Evolutionary conservation across 176 grass and related monocot species (phyloP).

Genomic region (barley (Hordeum vulgare)): DNA sequence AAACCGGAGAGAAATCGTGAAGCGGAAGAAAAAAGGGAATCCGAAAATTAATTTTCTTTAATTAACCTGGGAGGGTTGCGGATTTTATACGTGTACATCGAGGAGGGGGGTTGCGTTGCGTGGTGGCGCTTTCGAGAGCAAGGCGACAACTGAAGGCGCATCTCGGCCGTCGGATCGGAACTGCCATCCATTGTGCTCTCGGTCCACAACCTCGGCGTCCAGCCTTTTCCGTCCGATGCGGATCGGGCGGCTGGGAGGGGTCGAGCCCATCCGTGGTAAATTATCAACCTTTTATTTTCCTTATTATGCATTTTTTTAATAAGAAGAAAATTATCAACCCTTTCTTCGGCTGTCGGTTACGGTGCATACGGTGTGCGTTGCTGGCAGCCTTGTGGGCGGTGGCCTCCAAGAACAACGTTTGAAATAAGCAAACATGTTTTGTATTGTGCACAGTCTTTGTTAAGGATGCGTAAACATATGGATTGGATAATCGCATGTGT

Average conservation of each 20-base stretch:
- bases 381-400: not conserved
- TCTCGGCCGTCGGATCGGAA: conserved; percentile 23
- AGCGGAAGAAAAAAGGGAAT: conserved; percentile 5
- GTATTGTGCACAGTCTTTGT: not conserved
- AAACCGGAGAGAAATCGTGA: conserved; percentile 16
- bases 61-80: not conserved
- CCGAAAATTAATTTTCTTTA: not conserved
- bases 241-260: not conserved
- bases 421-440: not conserved
- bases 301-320: too few species aligned
- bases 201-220: not conserved
- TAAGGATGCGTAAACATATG: too few species aligned
- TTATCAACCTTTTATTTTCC: not conserved
- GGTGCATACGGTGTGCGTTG: not conserved
- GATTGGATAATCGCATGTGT: too few species aligned
- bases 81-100: conserved; percentile 9
- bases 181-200: not conserved
- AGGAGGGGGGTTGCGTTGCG: not conserved
- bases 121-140: not conserved
- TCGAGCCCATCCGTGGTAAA: not conserved
- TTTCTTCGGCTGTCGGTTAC: conserved; percentile 17
- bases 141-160: conserved; percentile 1
- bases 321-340: not conserved
- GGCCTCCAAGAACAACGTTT: not conserved
- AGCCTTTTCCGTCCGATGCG: not conserved